These are phyloP conservation scores for Calendula officinalis DNA, from an alignment of 129 eudicot species.

Conservation along the genomic window DNA sequence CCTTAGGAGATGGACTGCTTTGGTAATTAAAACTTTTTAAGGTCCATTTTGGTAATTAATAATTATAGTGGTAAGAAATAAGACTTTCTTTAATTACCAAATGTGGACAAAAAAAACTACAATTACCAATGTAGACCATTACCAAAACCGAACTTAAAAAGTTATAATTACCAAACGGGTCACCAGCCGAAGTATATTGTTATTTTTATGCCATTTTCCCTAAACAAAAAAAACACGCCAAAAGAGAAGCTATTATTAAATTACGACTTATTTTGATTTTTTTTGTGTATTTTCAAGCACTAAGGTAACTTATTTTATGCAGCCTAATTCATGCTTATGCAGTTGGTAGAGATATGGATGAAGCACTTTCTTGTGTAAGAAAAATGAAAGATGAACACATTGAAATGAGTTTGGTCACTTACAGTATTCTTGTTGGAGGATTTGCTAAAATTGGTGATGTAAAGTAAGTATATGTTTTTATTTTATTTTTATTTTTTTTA, in stretches of 20 bases:
- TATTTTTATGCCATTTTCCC: too few relatives aligned
- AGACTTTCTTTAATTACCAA: too few relatives aligned
- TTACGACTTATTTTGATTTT: conserved; percentile 3
- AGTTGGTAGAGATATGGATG: conserved; percentile 97
- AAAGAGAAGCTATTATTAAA: conserved; percentile 1
- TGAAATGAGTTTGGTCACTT: conserved; percentile 85
- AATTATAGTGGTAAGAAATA: too few relatives aligned
- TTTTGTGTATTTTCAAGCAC: conserved; percentile 24
- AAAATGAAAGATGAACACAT: conserved; percentile 84
- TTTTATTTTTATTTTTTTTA: not conserved
- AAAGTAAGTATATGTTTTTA: conserved; percentile 47
- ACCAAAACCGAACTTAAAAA: too few relatives aligned
- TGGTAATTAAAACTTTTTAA: too few relatives aligned
- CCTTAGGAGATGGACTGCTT: too few relatives aligned
- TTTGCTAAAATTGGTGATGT: conserved; percentile 73
- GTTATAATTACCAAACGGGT: too few relatives aligned
- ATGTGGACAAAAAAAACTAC: too few relatives aligned
- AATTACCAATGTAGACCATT: too few relatives aligned
- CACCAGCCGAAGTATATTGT: too few relatives aligned
- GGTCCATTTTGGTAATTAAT: too few relatives aligned
- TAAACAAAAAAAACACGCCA: too few relatives aligned
- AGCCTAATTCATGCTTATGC: conserved; percentile 97
- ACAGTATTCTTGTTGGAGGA: conserved; percentile 90
- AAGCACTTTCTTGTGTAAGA: conserved; percentile 91
- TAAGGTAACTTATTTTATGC: conserved; percentile 51